A percentile compares a stretch with the other conserved stretches of the same genome.
These are phyloP conservation scores for Phalaenopsis equestris DNA, from an alignment of 106 monocot genomes.

Conservation along the genomic window DNA sequence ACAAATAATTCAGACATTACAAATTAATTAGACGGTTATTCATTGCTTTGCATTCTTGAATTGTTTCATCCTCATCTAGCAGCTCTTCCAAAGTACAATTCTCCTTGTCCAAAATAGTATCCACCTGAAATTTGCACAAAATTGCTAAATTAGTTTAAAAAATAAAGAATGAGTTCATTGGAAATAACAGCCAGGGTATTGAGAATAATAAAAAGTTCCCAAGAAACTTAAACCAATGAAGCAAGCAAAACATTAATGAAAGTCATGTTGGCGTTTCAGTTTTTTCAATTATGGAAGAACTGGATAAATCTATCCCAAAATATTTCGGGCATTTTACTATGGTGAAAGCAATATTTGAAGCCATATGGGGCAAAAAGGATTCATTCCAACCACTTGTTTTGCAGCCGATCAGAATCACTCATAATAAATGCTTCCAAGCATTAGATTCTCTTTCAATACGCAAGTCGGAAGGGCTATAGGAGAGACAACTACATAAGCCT, in stretches of 20 bases:
- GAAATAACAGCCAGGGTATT: neutral
- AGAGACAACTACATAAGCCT: no score
- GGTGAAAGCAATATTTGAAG: no score
- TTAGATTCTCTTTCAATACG: no score
- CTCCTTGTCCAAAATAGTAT: conserved; percentile 31
- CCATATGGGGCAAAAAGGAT: no score
- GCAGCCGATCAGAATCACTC: no score
- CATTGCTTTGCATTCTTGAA: conserved; percentile 28
- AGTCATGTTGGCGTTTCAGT: neutral
- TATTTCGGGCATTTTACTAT: neutral
- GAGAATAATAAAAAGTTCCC: neutral
- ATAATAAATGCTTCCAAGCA: no score
- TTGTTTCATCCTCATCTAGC: conserved; percentile 37
- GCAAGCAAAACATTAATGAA: neutral
- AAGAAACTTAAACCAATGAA: neutral
- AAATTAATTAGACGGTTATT: conserved; percentile 30
- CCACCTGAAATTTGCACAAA: conserved; percentile 21
- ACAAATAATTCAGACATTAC: conserved; percentile 12
- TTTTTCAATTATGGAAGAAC: neutral
- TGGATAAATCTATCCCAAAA: neutral
- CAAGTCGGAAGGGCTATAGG: no score
- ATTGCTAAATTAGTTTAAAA: neutral
- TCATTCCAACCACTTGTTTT: no score
- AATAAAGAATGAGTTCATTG: neutral
- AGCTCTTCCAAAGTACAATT: conserved; percentile 37